These are phyloP conservation scores for Gossypium arboreum DNA, from an alignment of 345 rosid genomes.

Conservation along the genomic window DNA sequence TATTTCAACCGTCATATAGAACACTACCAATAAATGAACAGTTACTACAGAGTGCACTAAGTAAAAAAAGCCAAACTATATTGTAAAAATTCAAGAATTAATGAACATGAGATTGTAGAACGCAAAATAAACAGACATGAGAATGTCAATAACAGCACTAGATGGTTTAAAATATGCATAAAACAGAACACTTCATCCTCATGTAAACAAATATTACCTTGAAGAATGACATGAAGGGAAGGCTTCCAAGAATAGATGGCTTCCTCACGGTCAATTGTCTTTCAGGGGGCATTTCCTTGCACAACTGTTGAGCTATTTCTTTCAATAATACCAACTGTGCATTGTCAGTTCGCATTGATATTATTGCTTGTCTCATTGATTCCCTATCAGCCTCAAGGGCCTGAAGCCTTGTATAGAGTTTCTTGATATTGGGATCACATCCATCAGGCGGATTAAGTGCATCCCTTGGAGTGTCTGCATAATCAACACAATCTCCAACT, in stretches of 20 bases:
- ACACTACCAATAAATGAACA: neutral
- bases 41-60: neutral
- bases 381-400: conserved; percentile 6
- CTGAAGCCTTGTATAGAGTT: neutral
- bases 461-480: neutral
- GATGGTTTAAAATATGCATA: neutral
- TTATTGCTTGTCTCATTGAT: conserved; percentile 2
- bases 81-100: neutral
- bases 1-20: neutral
- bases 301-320: conserved; percentile 6
- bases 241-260: conserved; percentile 2
- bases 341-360: neutral
- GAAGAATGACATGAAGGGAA: neutral
- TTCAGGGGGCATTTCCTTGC: neutral
- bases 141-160: neutral
- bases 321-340: neutral
- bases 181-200: neutral
- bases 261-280: neutral
- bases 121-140: neutral
- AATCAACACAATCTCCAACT: neutral
- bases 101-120: neutral
- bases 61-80: neutral
- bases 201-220: neutral
- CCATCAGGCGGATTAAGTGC: neutral
- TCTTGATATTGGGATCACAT: conserved; percentile 1